phyloP scores from a whole-genome alignment of 495 filamentous ascomycete genomes.

The Aspergillus bertholletiae region DNA sequence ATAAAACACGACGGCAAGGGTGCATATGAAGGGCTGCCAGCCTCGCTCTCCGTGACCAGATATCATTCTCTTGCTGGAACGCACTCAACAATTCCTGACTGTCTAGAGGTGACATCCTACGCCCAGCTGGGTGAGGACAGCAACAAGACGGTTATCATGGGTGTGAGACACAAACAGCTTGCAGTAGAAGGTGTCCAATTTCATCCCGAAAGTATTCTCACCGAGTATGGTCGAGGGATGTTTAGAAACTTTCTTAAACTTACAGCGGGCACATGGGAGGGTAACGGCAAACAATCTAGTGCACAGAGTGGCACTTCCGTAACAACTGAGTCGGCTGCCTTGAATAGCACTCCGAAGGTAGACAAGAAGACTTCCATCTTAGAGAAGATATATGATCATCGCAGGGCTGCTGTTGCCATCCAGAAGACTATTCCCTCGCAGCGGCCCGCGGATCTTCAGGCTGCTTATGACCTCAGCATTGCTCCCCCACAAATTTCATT shows the following conservation, averaged over 20 bases:
- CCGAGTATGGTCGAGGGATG: slow-evolving; percentile 82
- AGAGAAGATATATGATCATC: slow-evolving; percentile 86
- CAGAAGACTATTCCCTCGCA: slow-evolving; percentile 88
- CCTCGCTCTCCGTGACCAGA: slow-evolving; percentile 81
- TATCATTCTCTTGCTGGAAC: slow-evolving; percentile 97
- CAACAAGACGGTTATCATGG: slow-evolving; percentile 85
- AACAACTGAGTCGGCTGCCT: slow-evolving; percentile 18
- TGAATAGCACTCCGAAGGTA: slow-evolving; percentile 16
- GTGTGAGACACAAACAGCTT: slow-evolving; percentile 86
- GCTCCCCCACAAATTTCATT: slow-evolving; percentile 85
- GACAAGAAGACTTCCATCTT: slow-evolving; percentile 79
- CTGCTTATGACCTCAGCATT: slow-evolving; percentile 76
- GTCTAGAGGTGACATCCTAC: slow-evolving; percentile 89
- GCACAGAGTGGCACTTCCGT: slow-evolving; percentile 12
- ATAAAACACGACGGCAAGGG: slow-evolving; percentile 86
- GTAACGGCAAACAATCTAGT: slow-evolving; percentile 53
- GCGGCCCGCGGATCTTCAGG: slow-evolving; percentile 80
- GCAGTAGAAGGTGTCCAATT: slow-evolving; percentile 94
- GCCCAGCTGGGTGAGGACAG: slow-evolving; percentile 55
- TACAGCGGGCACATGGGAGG: slow-evolving; percentile 85
- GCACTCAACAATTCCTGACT: slow-evolving; percentile 80
- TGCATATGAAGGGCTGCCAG: slow-evolving; percentile 72
- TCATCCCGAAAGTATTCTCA: slow-evolving; percentile 95
- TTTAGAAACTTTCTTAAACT: slow-evolving; percentile 87
- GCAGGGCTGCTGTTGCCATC: slow-evolving; percentile 68